phyloP scores from a whole-genome alignment of 2,329 filamentous ascomycete genomes.

The Mollisia scopiformis region DNA sequence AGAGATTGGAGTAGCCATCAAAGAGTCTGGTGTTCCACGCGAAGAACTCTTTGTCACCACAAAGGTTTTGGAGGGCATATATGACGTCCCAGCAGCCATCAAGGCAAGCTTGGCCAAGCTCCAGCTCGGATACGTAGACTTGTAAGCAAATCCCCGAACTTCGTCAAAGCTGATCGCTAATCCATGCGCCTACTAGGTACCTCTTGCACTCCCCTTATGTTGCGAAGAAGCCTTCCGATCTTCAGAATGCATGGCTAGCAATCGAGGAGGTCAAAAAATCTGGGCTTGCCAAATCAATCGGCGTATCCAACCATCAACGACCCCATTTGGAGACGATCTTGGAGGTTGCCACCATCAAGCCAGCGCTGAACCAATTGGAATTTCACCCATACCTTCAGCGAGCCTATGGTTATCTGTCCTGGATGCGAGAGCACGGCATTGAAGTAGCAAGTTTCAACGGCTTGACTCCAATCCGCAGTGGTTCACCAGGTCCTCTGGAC shows the following conservation, averaged over 20 bases:
- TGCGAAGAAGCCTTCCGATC: neutral
- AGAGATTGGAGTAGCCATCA: slow-evolving; percentile 51
- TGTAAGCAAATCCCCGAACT: slow-evolving; percentile 49
- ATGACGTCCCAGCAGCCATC: slow-evolving; percentile 58
- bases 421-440: neutral
- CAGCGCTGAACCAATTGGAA: slow-evolving; percentile 46
- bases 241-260: slow-evolving; percentile 48
- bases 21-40: slow-evolving; percentile 47
- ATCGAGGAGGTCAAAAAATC: slow-evolving; percentile 65
- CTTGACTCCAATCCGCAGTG: neutral
- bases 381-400: slow-evolving; percentile 43
- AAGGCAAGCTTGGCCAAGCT: slow-evolving; percentile 61
- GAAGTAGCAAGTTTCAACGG: neutral
- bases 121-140: slow-evolving; percentile 62
- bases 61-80: slow-evolving; percentile 57
- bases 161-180: neutral
- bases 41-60: slow-evolving; percentile 56
- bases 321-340: slow-evolving; percentile 56
- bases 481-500: neutral
- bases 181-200: neutral
- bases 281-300: slow-evolving; percentile 68
- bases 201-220: neutral
- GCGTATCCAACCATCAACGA: slow-evolving; percentile 72
- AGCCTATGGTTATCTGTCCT: neutral
- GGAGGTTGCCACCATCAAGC: slow-evolving; percentile 48